Evolutionary conservation across 169 alveolate species (phyloP).

Genomic region (Neospora caninum): DNA sequence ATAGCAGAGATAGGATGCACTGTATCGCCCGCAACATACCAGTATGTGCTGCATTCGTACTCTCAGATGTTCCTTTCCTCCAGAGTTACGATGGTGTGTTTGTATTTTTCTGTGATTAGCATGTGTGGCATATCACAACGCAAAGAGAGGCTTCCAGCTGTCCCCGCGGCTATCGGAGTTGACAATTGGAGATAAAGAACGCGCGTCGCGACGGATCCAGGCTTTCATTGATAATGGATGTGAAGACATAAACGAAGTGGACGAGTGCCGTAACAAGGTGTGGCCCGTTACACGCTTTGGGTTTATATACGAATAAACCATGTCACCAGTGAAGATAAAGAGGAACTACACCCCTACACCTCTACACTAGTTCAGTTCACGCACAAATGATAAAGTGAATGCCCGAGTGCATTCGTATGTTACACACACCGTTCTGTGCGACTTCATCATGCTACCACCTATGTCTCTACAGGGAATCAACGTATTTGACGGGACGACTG

Average conservation of each 20-base stretch:
- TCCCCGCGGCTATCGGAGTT: neutral
- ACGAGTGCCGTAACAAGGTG: neutral
- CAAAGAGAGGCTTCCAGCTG: neutral
- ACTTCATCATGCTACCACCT: too few species aligned
- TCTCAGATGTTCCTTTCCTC: too few species aligned
- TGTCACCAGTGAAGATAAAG: too few species aligned
- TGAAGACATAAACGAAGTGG: neutral
- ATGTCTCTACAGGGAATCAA: constrained; percentile 5
- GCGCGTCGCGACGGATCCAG: neutral
- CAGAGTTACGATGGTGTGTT: neutral
- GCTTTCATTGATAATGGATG: constrained; percentile 10
- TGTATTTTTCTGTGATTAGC: neutral
- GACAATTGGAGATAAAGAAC: neutral
- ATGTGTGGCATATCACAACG: neutral
- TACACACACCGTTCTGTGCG: too few species aligned
- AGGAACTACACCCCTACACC: too few species aligned
- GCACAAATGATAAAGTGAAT: too few species aligned
- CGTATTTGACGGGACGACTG: neutral
- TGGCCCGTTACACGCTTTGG: neutral
- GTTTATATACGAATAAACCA: too few species aligned
- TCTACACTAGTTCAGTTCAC: too few species aligned
- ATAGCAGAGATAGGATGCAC: too few species aligned
- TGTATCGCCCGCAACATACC: too few species aligned
- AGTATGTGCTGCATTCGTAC: too few species aligned
- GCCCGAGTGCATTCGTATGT: too few species aligned